Base-by-base conservation (phyloP, 495 filamentous ascomycete species). In the Aspergillus affinis region DNA sequence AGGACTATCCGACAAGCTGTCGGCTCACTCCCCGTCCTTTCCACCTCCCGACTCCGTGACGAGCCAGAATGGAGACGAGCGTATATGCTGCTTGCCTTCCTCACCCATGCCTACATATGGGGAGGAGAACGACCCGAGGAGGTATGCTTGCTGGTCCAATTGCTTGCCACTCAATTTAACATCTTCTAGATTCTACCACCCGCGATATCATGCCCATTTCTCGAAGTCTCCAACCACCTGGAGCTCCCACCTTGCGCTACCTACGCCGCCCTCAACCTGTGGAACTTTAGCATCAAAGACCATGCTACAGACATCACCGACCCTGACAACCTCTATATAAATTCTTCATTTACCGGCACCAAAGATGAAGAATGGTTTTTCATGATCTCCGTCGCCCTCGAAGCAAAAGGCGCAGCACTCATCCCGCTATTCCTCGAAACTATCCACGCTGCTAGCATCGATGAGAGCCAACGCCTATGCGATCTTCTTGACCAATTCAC, bases 331-430 rank as follows among this genome's bases (percentile, higher is more conserved):
- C 79, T 98, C 48, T 85, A 87, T 18, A 88, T 90, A 1, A 78
- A 94, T 57, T 79, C 82, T 49, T 96, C 94, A 8, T 95, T 97
- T 69, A 98, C 95, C 15, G 94, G 90, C 20, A 90, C 91, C 12
- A 81, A 93, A 45, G 94, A 98, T 65, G 94, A 98, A 72, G 93
- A 93, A 55, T 98, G 94, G 94, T 98, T 98, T 72, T 96, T 96
- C 69, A 82, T 97, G 13, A 84, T 98, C 48, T 96, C 92, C 0
- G 90, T 96, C 3, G 94, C 93, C 54, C 94, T 98, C 65, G 94
- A 98, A 78, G 93, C 93, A 57, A 86, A 90, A 52, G 93, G 91
- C 30, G 93, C 84, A 5, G 88, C 89, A 32, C 87, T 91, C 55
- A 85, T 98, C 47, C 85, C 90, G 0, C 71, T 93, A 19, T 96